Evolutionary conservation across 176 grass and related monocot genomes (phyloP).

Genomic region (Cymbopogon citratus): DNA sequence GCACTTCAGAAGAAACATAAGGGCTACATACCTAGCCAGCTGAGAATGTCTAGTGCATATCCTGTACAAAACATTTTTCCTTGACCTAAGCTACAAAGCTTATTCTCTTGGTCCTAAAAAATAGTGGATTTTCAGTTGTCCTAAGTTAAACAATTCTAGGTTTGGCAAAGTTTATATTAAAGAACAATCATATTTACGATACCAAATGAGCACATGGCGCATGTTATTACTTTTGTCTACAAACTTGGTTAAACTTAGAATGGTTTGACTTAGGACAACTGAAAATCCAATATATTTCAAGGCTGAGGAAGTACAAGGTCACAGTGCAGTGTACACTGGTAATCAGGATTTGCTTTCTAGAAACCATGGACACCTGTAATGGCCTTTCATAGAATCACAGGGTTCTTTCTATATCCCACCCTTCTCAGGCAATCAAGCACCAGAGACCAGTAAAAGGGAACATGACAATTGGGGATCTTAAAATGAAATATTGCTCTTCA

Average conservation of each 20-base stretch:
- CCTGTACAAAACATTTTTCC: neutral
- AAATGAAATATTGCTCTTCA: neutral
- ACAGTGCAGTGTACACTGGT: conserved; percentile 6
- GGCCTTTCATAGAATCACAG: neutral
- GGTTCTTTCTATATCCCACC: neutral
- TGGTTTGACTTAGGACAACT: neutral
- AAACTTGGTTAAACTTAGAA: neutral
- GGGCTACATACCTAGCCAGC: neutral
- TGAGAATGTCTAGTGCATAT: neutral
- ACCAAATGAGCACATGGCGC: neutral
- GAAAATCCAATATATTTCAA: neutral
- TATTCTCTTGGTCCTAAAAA: neutral
- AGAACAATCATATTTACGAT: neutral
- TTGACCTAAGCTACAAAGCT: conserved; percentile 10
- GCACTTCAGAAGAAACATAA: neutral
- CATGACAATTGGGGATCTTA: neutral
- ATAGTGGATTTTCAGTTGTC: neutral
- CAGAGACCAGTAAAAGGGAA: neutral
- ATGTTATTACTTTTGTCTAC: neutral
- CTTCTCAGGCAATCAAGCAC: neutral
- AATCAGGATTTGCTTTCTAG: neutral
- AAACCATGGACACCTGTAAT: neutral
- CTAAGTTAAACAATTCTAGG: neutral
- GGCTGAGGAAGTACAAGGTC: neutral
- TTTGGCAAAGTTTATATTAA: neutral